Conservation (phyloP, 805 yeast species). For the Wickerhamiella musiphila region DNA sequence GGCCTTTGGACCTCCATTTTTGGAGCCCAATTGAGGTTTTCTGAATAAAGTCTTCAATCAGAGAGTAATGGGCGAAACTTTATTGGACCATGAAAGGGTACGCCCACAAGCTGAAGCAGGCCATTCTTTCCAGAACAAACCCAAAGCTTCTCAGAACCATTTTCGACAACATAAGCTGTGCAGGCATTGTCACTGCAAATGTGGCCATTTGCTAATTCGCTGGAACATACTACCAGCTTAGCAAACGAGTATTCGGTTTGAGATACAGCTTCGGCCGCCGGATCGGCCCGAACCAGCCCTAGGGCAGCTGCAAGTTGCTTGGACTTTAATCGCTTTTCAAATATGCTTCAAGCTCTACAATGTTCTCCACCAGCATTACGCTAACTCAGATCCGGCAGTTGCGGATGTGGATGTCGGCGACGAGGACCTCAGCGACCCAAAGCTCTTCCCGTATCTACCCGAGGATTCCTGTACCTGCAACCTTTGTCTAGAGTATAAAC, state of each 20-base stretch:
- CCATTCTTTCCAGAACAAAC: constrained; percentile 5
- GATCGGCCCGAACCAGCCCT: constrained; percentile 15
- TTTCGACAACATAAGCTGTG: constrained; percentile 11
- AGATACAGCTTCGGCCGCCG: constrained; percentile 38
- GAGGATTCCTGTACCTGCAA: constrained; percentile 59
- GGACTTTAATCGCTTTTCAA: constrained; percentile 28
- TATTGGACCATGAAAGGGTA: constrained; percentile 13
- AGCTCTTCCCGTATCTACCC: constrained; percentile 48
- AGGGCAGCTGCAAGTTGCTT: constrained; percentile 47
- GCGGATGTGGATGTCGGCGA: constrained; percentile 11
- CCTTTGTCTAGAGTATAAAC: constrained; percentile 67
- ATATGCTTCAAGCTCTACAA: constrained; percentile 11
- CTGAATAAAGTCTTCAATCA: no score
- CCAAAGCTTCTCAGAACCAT: constrained; percentile 3
- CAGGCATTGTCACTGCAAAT: constrained; percentile 44
- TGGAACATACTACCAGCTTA: constrained; percentile 65
- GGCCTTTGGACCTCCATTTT: no score
- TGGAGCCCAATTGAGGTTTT: no score
- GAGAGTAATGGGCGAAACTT: no score
- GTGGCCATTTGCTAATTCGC: constrained; percentile 66
- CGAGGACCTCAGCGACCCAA: constrained; percentile 40
- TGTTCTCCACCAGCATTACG: constrained; percentile 7
- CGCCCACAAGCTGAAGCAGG: constrained; percentile 10
- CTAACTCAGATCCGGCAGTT: constrained; percentile 6
- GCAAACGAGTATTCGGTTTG: constrained; percentile 63